phyloP scores from a whole-genome alignment of 2,329 filamentous ascomycete species.

The Sclerotinia subarctica region DNA sequence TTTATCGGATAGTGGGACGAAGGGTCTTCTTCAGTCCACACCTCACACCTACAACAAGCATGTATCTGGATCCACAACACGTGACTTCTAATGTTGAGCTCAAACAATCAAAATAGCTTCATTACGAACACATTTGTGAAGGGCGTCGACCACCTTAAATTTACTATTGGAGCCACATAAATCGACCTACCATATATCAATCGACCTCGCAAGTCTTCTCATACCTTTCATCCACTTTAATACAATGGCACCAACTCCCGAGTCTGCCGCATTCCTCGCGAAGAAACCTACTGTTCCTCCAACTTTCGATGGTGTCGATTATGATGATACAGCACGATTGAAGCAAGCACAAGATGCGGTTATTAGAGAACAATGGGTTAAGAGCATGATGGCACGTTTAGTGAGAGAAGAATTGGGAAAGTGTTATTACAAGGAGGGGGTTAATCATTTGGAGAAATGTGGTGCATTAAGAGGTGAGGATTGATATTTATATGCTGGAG shows the following conservation, averaged over 20 bases:
- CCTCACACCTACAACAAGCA: too few relatives aligned
- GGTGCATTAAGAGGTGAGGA: slow-evolving; percentile 72
- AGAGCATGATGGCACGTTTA: slow-evolving; percentile 82
- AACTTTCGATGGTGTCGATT: slow-evolving; percentile 84
- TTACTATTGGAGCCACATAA: neutral
- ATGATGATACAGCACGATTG: slow-evolving; percentile 74
- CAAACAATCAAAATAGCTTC: slow-evolving; percentile 12
- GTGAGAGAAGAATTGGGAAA: slow-evolving; percentile 81
- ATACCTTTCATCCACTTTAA: neutral
- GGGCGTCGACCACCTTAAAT: neutral
- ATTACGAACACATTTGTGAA: neutral
- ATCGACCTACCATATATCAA: neutral
- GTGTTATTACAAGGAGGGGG: slow-evolving; percentile 80
- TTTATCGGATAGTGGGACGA: slow-evolving; percentile 1
- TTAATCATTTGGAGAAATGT: slow-evolving; percentile 88
- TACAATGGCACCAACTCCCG: slow-evolving; percentile 70
- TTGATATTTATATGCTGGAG: neutral
- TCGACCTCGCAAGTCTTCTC: slow-evolving; percentile 5
- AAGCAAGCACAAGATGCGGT: slow-evolving; percentile 82
- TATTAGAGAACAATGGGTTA: slow-evolving; percentile 83
- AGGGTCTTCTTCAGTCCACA: neutral
- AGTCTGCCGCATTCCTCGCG: slow-evolving; percentile 76
- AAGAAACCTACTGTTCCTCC: slow-evolving; percentile 80
- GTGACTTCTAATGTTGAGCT: slow-evolving; percentile 19
- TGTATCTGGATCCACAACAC: slow-evolving; percentile 9